Evolutionary conservation across 2,329 filamentous ascomycete genomes (phyloP).

Genomic region (Colletotrichum somersetense): DNA sequence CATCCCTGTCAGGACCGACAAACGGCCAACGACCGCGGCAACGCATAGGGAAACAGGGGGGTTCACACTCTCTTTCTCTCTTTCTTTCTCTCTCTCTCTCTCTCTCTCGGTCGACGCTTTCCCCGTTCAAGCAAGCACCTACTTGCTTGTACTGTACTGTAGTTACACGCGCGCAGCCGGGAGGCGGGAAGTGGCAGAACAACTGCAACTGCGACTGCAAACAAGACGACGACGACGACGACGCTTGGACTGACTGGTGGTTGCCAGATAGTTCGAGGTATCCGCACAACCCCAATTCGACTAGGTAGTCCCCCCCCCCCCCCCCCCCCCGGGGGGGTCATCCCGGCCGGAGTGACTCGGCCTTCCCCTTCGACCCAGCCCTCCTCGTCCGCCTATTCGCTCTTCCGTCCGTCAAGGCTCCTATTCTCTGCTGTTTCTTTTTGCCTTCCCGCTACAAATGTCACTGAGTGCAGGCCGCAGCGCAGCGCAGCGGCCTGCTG

Average conservation of each 20-base stretch:
- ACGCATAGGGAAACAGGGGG: not conserved
- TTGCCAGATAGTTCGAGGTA: not conserved
- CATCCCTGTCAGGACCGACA: conserved; percentile 17
- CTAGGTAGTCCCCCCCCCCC: not conserved
- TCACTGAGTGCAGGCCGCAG: not conserved
- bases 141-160: too few species aligned
- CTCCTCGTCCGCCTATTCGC: conserved; percentile 19
- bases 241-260: conserved; percentile 6
- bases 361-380: conserved; percentile 26
- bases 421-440: conserved; percentile 12
- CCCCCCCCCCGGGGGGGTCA: too few species aligned
- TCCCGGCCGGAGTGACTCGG: conserved; percentile 26
- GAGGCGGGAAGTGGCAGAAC: not conserved
- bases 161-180: not conserved
- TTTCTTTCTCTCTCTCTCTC: not conserved
- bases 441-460: conserved; percentile 19
- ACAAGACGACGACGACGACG: not conserved
- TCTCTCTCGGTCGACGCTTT: not conserved
- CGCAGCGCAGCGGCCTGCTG: conserved; percentile 1
- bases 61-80: not conserved
- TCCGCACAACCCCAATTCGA: conserved; percentile 11
- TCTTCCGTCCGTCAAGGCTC: conserved; percentile 25
- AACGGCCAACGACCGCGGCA: not conserved
- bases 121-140: not conserved
- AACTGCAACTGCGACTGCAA: not conserved